Conservation (phyloP, 2,329 filamentous ascomycete genomes). For the Orbilia javanica region DNA sequence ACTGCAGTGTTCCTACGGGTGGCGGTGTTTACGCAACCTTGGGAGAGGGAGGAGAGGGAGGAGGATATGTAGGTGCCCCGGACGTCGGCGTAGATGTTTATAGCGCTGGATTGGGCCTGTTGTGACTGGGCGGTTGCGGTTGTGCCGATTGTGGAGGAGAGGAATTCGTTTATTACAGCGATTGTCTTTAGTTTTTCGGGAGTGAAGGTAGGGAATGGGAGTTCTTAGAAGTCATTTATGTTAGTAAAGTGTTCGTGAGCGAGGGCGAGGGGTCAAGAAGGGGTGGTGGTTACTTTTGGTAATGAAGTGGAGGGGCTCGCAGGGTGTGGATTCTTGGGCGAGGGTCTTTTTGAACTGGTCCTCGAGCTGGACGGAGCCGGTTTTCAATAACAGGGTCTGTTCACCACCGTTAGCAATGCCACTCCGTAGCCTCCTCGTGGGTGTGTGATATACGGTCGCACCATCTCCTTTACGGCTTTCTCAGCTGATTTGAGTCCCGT, state of each 20-base stretch:
- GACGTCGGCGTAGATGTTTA: conserved; percentile 85
- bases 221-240: conserved; percentile 65
- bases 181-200: conserved; percentile 75
- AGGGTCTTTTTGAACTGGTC: conserved; percentile 84
- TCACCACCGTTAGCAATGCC: conserved; percentile 13
- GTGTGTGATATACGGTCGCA: conserved; percentile 23
- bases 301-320: conserved; percentile 92
- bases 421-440: not conserved
- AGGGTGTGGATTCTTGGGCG: conserved; percentile 79
- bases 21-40: conserved; percentile 84
- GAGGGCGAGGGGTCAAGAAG: not conserved
- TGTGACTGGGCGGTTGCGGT: conserved; percentile 22
- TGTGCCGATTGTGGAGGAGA: conserved; percentile 61
- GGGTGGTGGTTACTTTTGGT: conserved; percentile 82
- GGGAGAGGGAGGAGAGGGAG: conserved; percentile 85
- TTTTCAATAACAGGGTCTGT: conserved; percentile 74
- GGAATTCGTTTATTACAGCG: conserved; percentile 61
- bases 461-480: conserved; percentile 71
- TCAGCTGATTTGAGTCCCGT: conserved; percentile 95
- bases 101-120: conserved; percentile 63
- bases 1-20: conserved; percentile 76
- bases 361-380: conserved; percentile 85
- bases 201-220: conserved; percentile 82
- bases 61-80: conserved; percentile 86
- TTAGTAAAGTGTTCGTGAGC: conserved; percentile 27